Evolutionary conservation across 805 yeast species (phyloP).

Genomic region (Teunomyces cretensis): DNA sequence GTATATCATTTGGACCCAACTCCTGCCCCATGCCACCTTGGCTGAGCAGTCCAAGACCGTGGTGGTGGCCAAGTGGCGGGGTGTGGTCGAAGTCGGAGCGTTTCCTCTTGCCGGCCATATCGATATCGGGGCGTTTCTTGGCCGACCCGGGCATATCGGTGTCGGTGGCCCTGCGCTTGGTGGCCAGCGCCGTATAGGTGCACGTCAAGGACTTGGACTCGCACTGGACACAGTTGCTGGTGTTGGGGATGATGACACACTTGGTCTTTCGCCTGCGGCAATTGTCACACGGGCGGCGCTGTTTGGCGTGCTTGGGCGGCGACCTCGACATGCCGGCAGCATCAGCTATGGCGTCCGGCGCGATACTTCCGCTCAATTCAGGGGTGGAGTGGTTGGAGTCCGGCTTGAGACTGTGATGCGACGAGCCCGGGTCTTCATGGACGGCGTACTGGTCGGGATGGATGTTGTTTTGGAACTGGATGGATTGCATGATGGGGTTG

Average conservation of each 20-base stretch:
- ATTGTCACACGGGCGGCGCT: constrained; percentile 74
- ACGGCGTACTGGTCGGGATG: constrained; percentile 11
- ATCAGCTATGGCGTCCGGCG: constrained; percentile 3
- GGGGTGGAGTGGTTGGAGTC: neutral
- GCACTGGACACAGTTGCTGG: constrained; percentile 71
- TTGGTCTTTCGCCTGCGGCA: constrained; percentile 79
- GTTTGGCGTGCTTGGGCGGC: constrained; percentile 27
- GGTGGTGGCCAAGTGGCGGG: neutral
- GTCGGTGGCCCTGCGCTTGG: constrained; percentile 33
- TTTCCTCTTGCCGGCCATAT: too few species aligned
- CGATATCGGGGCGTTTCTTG: constrained; percentile 8
- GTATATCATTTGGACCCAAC: constrained; percentile 18
- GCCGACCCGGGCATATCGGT: constrained; percentile 7
- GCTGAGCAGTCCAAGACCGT: too few species aligned
- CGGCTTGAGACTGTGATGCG: neutral
- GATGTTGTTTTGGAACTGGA: constrained; percentile 31
- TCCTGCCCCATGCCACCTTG: too few species aligned
- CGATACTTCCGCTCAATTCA: neutral
- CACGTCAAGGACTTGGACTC: constrained; percentile 73
- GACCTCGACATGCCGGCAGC: constrained; percentile 1
- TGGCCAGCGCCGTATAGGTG: constrained; percentile 63
- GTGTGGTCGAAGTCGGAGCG: constrained; percentile 6
- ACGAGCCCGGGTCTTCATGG: too few species aligned
- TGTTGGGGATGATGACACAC: constrained; percentile 68
- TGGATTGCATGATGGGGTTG: constrained; percentile 28